Base-by-base conservation (phyloP, 164 flowering plant species). In the Vitis rotundifolia region DNA sequence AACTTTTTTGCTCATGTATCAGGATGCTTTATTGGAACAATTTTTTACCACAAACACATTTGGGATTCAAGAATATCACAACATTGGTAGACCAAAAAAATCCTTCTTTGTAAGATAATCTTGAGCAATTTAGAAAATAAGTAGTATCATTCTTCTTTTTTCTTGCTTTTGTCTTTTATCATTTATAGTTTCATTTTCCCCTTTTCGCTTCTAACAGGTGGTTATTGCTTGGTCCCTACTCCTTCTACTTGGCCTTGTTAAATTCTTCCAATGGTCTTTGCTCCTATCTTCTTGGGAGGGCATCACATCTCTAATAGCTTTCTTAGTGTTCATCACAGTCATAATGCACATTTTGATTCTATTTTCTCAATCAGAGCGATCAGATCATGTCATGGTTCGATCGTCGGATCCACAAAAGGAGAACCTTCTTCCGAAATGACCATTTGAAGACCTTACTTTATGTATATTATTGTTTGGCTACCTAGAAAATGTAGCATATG, bases 11-110 rank as follows among this genome's bases (percentile, higher is more conserved):
- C 2, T 37, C 7, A 37, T 37, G 44, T 64, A 69, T 68, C 79
- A 91, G 97, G 95, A 92, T 81, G 83, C 83, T 69, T 76, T 89
- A 59, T 68, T 92, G 83, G 95, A 90, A 72, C 80, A 79, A 66
- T 85, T 87, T 80, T 49, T 73, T 56, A 69, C 79, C n/a, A 87
- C 76, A 14, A 83, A 77, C 66, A 81, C 82, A n/a, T 92, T 92
- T 78, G 82, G 79, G 44, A 81, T 78, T 19, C 51, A 74, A 59
- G 59, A 84, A 63, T 64, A 69, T 19, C 83, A 78, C 60, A 72
- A 81, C 49, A 72, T 79, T n/a, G 88, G 88, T 28, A 83, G 89
- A 56, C 92, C 97, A 44, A 84, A 68, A 50, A 86, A 83, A 71
- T 88, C 97, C 26, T 73, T 92, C 18, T 16, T 84, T 83, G 97